A percentile compares a stretch with the other conserved stretches of the same genome.
phyloP scores from a whole-genome alignment of 805 yeast species.

The Starmerella scarabaei region DNA sequence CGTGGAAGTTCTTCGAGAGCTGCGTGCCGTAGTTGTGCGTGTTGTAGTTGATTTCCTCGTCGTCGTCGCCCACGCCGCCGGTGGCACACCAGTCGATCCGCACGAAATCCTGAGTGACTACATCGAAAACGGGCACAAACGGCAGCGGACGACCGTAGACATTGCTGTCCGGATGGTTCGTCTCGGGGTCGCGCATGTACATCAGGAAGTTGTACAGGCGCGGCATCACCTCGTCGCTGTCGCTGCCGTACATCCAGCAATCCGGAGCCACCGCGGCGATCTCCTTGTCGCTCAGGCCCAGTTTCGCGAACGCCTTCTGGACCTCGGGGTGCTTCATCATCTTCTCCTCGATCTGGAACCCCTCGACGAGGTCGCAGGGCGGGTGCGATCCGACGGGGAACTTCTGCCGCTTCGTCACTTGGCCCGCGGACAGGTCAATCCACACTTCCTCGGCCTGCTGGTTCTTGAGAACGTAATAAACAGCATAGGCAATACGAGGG shows the following conservation, averaged over 20 bases:
- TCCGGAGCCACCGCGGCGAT: conserved; percentile 18
- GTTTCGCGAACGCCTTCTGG: conserved; percentile 75
- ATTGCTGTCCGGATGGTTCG: conserved; percentile 27
- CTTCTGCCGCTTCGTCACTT: conserved; percentile 42
- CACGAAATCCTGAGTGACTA: conserved; percentile 44
- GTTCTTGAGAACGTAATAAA: conserved; percentile 45
- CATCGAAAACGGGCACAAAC: conserved; percentile 61
- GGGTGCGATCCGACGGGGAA: conserved; percentile 54
- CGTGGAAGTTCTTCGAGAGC: conserved; percentile 41
- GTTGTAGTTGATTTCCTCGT: conserved; percentile 37
- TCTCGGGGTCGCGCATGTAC: conserved; percentile 59
- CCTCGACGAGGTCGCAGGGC: conserved; percentile 48
- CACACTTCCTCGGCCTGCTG: conserved; percentile 52
- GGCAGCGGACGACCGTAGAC: conserved; percentile 65
- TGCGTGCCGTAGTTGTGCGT: conserved; percentile 45
- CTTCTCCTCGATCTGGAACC: conserved; percentile 9
- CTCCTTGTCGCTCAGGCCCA: conserved; percentile 32
- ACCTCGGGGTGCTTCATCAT: conserved; percentile 72
- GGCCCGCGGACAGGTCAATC: conserved; percentile 50
- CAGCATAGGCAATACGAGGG: conserved; percentile 54
- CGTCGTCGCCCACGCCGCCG: conserved; percentile 57
- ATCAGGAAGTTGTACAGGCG: conserved; percentile 51
- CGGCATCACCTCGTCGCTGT: conserved; percentile 34
- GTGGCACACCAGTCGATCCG: conserved; percentile 65
- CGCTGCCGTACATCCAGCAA: conserved; percentile 73